Evolutionary conservation across 2,329 filamentous ascomycete genomes (phyloP).

Genomic region (Clathrospora elynae): DNA sequence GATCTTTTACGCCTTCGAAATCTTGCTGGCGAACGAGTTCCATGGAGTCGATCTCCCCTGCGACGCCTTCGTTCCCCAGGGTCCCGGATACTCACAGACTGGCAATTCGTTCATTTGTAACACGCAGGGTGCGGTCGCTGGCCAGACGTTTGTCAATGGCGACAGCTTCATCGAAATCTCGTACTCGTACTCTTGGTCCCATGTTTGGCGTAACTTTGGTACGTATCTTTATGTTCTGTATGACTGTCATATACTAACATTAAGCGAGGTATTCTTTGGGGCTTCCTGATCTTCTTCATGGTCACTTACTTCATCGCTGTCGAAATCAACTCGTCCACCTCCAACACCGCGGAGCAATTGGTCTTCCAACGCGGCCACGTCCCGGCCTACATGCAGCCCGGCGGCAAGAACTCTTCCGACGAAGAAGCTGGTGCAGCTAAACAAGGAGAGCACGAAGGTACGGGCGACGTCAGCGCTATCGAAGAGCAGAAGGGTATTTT

Average conservation of each 20-base stretch:
- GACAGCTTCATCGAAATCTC: conserved; percentile 43
- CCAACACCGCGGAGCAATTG: conserved; percentile 70
- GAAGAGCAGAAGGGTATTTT: conserved; percentile 51
- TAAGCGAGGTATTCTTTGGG: conserved; percentile 64
- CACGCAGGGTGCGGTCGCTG: conserved; percentile 47
- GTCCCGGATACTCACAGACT: conserved; percentile 38
- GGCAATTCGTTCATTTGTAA: conserved; percentile 47
- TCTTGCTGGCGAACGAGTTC: conserved; percentile 76
- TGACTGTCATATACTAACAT: not conserved
- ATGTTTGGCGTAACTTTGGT: conserved; percentile 63
- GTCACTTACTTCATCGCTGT: conserved; percentile 65
- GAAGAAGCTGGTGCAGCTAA: conserved; percentile 43
- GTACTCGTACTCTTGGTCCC: conserved; percentile 49
- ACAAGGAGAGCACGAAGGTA: conserved; percentile 35
- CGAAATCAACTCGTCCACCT: conserved; percentile 67
- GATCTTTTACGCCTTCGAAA: conserved; percentile 78
- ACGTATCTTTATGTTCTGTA: not conserved
- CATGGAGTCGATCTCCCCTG: conserved; percentile 42
- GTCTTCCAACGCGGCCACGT: conserved; percentile 62
- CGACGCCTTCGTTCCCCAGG: conserved; percentile 47
- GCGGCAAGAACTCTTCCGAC: conserved; percentile 38
- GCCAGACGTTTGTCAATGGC: conserved; percentile 47
- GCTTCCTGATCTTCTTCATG: conserved; percentile 68
- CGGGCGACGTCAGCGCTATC: conserved; percentile 48
- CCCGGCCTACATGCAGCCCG: conserved; percentile 48